Conservation (phyloP, 2,329 filamentous ascomycete species). For the Aspergillus carbonarius region DNA sequence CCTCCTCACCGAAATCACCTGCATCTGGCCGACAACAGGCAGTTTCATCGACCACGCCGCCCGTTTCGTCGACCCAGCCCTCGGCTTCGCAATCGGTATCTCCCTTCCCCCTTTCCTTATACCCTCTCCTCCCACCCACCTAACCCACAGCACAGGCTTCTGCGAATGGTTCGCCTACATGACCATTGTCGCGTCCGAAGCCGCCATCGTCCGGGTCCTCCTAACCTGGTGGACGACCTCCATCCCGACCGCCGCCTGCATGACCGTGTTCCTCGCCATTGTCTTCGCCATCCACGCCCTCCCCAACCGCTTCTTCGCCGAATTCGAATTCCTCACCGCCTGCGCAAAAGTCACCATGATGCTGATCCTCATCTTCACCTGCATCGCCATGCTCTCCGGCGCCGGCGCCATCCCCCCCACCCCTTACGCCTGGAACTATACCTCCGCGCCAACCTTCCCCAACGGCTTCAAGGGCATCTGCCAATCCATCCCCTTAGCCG, state of each 20-base stretch:
- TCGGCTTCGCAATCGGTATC: conserved; percentile 3
- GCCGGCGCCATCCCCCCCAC: neutral
- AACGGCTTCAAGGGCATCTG: conserved; percentile 3
- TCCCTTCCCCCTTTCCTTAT: neutral
- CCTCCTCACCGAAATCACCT: neutral
- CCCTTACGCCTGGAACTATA: neutral
- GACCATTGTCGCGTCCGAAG: conserved; percentile 5
- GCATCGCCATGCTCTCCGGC: neutral
- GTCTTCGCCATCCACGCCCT: conserved; percentile 2
- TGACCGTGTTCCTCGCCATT: conserved; percentile 4
- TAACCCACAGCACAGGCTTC: conserved; percentile 1
- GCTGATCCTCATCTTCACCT: conserved; percentile 2
- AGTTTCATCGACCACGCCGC: conserved; percentile 11
- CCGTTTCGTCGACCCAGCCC: conserved; percentile 12
- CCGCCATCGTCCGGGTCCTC: neutral
- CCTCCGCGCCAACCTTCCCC: neutral
- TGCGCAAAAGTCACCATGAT: conserved; percentile 6
- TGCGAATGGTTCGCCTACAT: conserved; percentile 7
- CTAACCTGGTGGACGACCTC: conserved; percentile 5
- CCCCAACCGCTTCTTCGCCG: neutral
- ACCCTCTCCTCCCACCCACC: neutral
- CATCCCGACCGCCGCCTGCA: neutral
- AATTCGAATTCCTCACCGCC: conserved; percentile 5
- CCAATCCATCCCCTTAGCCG: neutral
- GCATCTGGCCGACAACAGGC: neutral